Conservation (phyloP, 2,329 filamentous ascomycete species). For the Ascochyta pisi region DNA sequence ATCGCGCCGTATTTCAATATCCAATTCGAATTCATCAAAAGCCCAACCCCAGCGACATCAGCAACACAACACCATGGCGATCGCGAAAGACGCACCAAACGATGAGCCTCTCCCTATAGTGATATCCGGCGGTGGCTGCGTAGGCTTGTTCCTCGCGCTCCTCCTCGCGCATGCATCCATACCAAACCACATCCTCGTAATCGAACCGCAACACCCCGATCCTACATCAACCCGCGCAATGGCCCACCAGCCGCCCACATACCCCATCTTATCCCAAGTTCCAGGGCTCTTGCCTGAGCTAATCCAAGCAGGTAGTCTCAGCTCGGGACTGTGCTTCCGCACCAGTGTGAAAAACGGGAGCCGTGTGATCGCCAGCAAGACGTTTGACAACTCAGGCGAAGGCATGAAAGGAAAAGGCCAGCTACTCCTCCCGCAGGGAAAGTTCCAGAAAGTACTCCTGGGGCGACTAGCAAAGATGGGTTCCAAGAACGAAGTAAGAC, state of each 20-base stretch:
- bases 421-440: conserved; percentile 40
- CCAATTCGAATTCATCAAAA: neutral
- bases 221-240: conserved; percentile 50
- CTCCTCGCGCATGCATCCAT: conserved; percentile 47
- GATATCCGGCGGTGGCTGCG: conserved; percentile 51
- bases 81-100: neutral
- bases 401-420: conserved; percentile 33
- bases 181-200: conserved; percentile 44
- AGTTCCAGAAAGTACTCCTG: conserved; percentile 40
- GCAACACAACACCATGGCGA: conserved; percentile 5
- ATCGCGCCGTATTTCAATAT: neutral
- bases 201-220: conserved; percentile 36
- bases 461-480: conserved; percentile 20
- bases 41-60: neutral
- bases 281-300: conserved; percentile 48
- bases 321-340: conserved; percentile 39
- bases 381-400: conserved; percentile 32
- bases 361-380: conserved; percentile 38
- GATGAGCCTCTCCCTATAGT: conserved; percentile 36
- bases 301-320: conserved; percentile 32
- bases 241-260: conserved; percentile 52
- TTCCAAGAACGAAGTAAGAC: conserved; percentile 23
- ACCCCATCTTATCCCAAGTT: conserved; percentile 47
- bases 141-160: conserved; percentile 51
- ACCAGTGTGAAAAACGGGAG: conserved; percentile 31